Base-by-base conservation (phyloP, 495 filamentous ascomycete genomes). In the Pyrenula aspistea region DNA sequence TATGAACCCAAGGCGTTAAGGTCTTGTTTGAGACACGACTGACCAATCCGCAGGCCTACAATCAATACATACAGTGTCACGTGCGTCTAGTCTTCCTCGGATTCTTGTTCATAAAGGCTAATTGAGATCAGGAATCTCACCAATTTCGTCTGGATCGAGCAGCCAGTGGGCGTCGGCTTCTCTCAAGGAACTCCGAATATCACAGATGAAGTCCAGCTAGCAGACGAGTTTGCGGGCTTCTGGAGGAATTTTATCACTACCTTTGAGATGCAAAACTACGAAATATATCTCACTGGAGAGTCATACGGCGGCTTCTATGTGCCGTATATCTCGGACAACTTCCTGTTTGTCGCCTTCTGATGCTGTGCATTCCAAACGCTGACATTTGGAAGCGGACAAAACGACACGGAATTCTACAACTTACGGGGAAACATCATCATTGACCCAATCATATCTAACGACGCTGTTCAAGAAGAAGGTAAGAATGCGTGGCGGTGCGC, bases 81-180 rank as follows among this genome's bases (percentile, higher is more conserved):
- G n/a, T n/a, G n/a, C n/a, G n/a, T n/a, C n/a, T n/a, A n/a, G n/a
- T n/a, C n/a, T n/a, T n/a, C 69, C n/a, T 65, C 53, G 24, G 47
- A 56, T 53, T 59, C 59, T 12, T 55, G 64, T 22, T 51, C 59
- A 25, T 62, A 65, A 25, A 60, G 58, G n/a, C n/a, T n/a, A n/a
- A n/a, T n/a, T n/a, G n/a, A n/a, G n/a, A n/a, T 84, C 83, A 79
- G 81, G 24, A 83, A 83, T 49, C 63, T 86, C 24, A 84, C 82
- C 25, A 84, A 86, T 60, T 73, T 84, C 53, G 67, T 84, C 2
- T 85, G 73, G 71, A 73, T 78, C 47, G 77, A 82, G 42, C 78
- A 82, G 55, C 78, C 78, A n/a, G 72, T 82, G 2, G 77, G 79
- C 21, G 76, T 74, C 12, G 78, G 83, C 2, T 86, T 79, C 60